Conservation (phyloP, 805 yeast genomes). For the Monosporozyma aquatica region DNA sequence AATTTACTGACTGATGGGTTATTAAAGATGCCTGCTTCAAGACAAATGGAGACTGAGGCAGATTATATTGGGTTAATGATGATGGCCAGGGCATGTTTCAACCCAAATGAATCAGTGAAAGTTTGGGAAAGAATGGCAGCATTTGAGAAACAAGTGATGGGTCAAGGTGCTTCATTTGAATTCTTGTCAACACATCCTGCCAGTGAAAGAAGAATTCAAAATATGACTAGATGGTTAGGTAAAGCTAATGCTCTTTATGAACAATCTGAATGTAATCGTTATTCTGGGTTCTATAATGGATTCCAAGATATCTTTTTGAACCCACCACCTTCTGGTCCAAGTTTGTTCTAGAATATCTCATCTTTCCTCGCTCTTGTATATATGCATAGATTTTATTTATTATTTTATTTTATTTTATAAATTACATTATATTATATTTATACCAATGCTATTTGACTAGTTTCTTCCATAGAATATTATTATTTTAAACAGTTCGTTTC, state of each 20-base stretch:
- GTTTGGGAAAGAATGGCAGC: constrained; percentile 79
- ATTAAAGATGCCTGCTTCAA: constrained; percentile 71
- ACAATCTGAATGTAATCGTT: constrained; percentile 24
- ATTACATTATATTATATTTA: too few species aligned
- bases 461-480: background rate
- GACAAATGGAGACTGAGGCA: constrained; percentile 94
- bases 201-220: constrained; percentile 57
- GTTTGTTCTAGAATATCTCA: background rate
- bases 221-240: constrained; percentile 61
- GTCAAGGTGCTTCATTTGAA: constrained; percentile 37
- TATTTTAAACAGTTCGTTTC: too few species aligned
- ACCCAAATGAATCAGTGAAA: constrained; percentile 62
- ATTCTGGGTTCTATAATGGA: constrained; percentile 13
- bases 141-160: constrained; percentile 34
- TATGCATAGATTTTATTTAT: too few species aligned
- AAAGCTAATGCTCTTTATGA: constrained; percentile 31
- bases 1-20: constrained; percentile 46
- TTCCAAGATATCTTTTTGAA: constrained; percentile 7
- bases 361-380: too few species aligned
- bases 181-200: constrained; percentile 87
- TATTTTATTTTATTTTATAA: too few species aligned
- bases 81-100: constrained; percentile 83
- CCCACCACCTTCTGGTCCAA: background rate
- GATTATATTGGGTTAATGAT: constrained; percentile 89
- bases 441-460: too few species aligned